phyloP scores from a whole-genome alignment of 2,329 filamentous ascomycete genomes.

The Grosmannia serpens region DNA sequence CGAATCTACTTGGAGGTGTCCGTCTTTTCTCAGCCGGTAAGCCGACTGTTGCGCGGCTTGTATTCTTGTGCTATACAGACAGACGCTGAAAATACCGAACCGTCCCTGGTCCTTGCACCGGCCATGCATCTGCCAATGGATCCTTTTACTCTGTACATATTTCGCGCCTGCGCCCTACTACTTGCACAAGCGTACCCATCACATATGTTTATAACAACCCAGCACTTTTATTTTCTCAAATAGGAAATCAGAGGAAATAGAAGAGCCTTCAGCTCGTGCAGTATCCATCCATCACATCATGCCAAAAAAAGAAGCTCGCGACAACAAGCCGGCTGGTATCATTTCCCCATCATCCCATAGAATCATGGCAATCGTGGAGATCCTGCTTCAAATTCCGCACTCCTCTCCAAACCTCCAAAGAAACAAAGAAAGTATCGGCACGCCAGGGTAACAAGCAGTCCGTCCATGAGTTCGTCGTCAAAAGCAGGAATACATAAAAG shows the following conservation, averaged over 20 bases:
- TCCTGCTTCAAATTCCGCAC: neutral
- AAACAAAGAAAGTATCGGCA: slow-evolving; percentile 1
- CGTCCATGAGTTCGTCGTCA: neutral
- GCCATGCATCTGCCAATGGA: too few relatives aligned
- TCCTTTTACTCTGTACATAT: neutral
- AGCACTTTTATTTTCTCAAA: neutral
- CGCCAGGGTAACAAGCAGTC: slow-evolving; percentile 1
- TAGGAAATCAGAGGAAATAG: neutral
- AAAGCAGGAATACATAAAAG: neutral
- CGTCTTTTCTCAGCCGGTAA: neutral
- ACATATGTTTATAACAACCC: neutral
- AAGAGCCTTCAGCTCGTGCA: neutral
- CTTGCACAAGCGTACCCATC: neutral
- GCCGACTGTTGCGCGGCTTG: neutral
- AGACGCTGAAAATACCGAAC: too few relatives aligned
- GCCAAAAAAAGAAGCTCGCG: neutral
- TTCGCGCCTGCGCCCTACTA: neutral
- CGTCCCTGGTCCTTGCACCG: too few relatives aligned
- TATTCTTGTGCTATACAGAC: too few relatives aligned
- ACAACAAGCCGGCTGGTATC: neutral
- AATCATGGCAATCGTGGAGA: neutral
- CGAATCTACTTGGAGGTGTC: neutral
- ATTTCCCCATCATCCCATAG: neutral
- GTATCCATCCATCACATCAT: slow-evolving; percentile 1
- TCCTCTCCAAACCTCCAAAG: neutral